phyloP scores from a whole-genome alignment of 331 rosid species.

The Quercus lobata region DNA sequence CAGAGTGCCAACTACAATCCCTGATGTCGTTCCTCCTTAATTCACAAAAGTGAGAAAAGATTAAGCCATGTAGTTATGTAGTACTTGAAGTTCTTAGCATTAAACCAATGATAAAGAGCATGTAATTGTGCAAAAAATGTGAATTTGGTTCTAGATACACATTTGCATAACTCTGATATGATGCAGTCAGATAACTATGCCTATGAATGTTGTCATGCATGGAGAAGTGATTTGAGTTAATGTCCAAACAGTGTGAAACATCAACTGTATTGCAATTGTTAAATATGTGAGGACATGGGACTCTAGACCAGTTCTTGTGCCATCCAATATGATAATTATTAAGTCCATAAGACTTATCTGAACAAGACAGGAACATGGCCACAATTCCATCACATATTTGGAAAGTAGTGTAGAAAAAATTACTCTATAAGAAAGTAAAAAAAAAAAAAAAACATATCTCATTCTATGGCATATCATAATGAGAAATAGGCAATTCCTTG shows the following conservation, averaged over 20 bases:
- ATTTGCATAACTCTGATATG: no score
- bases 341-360: neutral
- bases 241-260: neutral
- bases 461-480: no score
- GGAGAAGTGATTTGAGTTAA: neutral
- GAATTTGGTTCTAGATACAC: no score
- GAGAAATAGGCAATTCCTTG: no score
- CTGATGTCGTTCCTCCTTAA: slow-evolving; percentile 53
- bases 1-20: slow-evolving; percentile 56
- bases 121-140: neutral
- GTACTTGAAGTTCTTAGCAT: neutral
- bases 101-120: neutral
- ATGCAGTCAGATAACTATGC: no score
- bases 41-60: slow-evolving; percentile 18
- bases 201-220: neutral
- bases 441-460: no score
- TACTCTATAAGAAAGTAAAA: neutral
- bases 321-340: neutral
- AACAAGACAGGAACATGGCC: neutral
- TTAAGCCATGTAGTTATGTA: neutral
- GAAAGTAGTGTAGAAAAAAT: neutral
- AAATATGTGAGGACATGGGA: neutral
- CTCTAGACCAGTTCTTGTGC: neutral
- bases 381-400: neutral
- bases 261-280: neutral